Conservation (phyloP, 164 flowering plant genomes). For the Berberis vulgaris region DNA sequence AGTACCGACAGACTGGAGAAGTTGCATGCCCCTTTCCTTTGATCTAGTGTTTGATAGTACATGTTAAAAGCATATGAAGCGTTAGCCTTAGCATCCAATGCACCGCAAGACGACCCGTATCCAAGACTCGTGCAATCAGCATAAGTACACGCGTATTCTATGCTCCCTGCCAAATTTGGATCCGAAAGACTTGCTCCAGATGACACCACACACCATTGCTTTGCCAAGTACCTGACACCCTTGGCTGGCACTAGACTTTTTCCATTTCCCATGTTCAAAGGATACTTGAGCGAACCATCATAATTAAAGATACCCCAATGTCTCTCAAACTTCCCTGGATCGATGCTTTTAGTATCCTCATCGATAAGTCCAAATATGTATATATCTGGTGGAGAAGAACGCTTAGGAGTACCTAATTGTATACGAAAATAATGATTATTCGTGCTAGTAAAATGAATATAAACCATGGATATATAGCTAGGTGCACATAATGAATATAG, state of each 20-base stretch:
- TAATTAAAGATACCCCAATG: neutral
- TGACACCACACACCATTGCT: neutral
- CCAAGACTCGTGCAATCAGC: neutral
- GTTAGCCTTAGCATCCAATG: neutral
- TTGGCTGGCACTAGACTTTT: neutral
- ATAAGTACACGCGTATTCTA: neutral
- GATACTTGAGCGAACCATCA: neutral
- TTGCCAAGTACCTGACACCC: neutral
- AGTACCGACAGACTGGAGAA: neutral
- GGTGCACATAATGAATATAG: neutral
- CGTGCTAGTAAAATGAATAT: too few species aligned
- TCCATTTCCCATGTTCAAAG: neutral
- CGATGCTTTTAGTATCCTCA: neutral
- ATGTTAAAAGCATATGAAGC: neutral
- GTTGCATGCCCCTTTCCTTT: neutral
- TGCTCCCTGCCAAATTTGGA: neutral
- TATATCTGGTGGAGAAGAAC: neutral
- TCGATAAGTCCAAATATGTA: neutral
- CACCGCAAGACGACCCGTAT: neutral
- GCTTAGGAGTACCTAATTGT: too few species aligned
- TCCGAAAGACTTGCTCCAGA: neutral
- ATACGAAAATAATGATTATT: too few species aligned
- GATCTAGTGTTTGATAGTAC: neutral
- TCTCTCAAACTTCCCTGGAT: neutral
- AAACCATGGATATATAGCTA: too few species aligned